A percentile compares a stretch with the other conserved stretches of the same genome.
phyloP scores from a whole-genome alignment of 2,329 filamentous ascomycete species.

The Penicillium thymicola region DNA sequence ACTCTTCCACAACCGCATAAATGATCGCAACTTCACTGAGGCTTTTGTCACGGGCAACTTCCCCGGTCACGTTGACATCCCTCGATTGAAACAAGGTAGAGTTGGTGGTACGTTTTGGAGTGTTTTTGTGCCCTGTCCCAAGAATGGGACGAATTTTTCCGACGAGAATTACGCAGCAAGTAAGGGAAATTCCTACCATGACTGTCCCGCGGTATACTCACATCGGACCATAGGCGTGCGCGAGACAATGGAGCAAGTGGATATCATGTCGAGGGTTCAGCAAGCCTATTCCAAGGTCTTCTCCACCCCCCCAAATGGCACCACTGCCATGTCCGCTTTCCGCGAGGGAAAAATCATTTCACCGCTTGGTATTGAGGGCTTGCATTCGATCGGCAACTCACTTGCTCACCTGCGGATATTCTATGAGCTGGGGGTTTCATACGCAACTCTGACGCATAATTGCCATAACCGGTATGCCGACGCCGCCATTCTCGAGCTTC shows the following conservation, averaged over 20 bases:
- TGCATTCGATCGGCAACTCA: slow-evolving; percentile 90
- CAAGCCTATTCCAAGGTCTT: slow-evolving; percentile 47
- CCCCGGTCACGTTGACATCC: slow-evolving; percentile 71
- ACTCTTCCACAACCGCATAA: slow-evolving; percentile 72
- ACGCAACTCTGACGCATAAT: slow-evolving; percentile 87
- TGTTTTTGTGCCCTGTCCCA: slow-evolving; percentile 75
- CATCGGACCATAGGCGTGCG: slow-evolving; percentile 26
- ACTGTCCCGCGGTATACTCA: background rate
- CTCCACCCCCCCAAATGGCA: slow-evolving; percentile 55
- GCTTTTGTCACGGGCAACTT: slow-evolving; percentile 70
- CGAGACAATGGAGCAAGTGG: slow-evolving; percentile 37
- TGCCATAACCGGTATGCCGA: slow-evolving; percentile 90
- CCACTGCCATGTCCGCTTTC: slow-evolving; percentile 61
- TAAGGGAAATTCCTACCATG: slow-evolving; percentile 39
- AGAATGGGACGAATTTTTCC: slow-evolving; percentile 68
- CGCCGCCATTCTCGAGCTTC: slow-evolving; percentile 59
- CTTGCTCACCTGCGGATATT: slow-evolving; percentile 66
- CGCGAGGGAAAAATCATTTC: slow-evolving; percentile 65
- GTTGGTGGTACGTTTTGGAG: slow-evolving; percentile 88
- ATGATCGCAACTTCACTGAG: slow-evolving; percentile 67
- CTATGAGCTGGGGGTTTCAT: slow-evolving; percentile 75
- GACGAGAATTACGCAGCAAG: slow-evolving; percentile 67
- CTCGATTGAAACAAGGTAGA: slow-evolving; percentile 64
- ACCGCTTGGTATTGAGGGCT: slow-evolving; percentile 76
- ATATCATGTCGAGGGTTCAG: slow-evolving; percentile 36